phyloP scores from a whole-genome alignment of 768 basidiomycete genomes.

The Amanita jacksonii region DNA sequence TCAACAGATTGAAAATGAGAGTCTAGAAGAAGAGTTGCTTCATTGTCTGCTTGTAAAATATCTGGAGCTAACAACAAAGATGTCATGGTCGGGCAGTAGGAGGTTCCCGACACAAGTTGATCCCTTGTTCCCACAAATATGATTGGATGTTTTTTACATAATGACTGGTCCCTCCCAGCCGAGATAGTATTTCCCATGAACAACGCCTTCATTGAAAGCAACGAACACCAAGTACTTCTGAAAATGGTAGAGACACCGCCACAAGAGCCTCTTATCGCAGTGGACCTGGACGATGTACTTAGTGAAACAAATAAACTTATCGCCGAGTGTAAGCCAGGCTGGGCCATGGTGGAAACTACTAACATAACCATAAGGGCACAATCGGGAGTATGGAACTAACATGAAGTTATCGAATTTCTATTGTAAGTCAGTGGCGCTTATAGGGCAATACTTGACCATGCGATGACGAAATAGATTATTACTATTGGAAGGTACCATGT shows the following conservation, averaged over 20 bases:
- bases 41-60: slow-evolving; percentile 23
- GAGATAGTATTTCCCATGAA: slow-evolving; percentile 13
- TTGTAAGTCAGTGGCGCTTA: slow-evolving; percentile 30
- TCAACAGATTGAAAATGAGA: slow-evolving; percentile 36
- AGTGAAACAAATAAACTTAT: slow-evolving; percentile 50
- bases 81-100: not conserved
- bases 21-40: slow-evolving; percentile 32
- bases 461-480: slow-evolving; percentile 45
- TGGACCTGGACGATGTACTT: slow-evolving; percentile 65
- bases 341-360: not conserved
- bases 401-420: slow-evolving; percentile 51
- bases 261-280: slow-evolving; percentile 39
- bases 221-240: slow-evolving; percentile 12
- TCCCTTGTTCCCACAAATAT: not conserved
- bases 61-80: slow-evolving; percentile 39
- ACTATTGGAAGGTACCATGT: slow-evolving; percentile 58
- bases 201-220: not conserved
- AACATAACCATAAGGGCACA: slow-evolving; percentile 45
- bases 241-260: slow-evolving; percentile 12
- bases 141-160: not conserved
- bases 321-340: slow-evolving; percentile 39
- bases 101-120: not conserved
- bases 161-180: slow-evolving; percentile 22
- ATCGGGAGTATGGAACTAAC: slow-evolving; percentile 43
- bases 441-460: slow-evolving; percentile 3